Percentiles rank a stretch among this genome's conserved stretches.
Conservation (phyloP, 768 basidiomycete genomes). For the Mycena vulgaris region DNA sequence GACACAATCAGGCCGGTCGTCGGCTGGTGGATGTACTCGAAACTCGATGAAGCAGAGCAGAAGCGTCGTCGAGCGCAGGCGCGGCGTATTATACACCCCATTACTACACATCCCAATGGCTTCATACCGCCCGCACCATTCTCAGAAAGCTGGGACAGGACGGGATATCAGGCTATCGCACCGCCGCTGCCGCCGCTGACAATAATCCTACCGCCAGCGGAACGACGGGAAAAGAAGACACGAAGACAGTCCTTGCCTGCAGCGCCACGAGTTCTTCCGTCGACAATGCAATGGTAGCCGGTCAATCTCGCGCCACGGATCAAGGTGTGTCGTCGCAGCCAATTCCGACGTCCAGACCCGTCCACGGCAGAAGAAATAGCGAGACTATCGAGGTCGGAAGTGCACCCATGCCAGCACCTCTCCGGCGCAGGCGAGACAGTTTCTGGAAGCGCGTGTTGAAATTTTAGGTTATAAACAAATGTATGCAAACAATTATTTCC, state of each 20-base stretch:
- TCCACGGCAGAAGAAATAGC: not conserved
- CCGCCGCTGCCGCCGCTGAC: not conserved
- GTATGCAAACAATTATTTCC: no score
- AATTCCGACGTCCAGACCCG: not conserved
- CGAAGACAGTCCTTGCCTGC: not conserved
- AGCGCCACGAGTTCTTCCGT: no score
- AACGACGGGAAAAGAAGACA: not conserved
- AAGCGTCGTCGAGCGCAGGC: not conserved
- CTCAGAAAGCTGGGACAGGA: no score
- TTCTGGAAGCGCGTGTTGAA: not conserved
- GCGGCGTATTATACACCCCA: no score
- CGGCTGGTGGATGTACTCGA: conserved; percentile 10
- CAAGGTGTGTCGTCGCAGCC: not conserved
- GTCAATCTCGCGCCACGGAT: not conserved
- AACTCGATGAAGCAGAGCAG: not conserved
- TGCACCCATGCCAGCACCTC: not conserved
- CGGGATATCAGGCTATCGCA: no score
- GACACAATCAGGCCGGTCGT: conserved; percentile 9
- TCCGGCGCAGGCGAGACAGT: not conserved
- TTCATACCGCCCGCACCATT: no score
- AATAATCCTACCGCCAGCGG: not conserved
- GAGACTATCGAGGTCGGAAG: not conserved
- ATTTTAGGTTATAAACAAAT: not conserved
- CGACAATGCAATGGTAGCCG: not conserved
- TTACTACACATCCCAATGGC: no score